These are phyloP conservation scores for Tremellales sp. DNA, from an alignment of 1,284 basidiomycete species.

Conservation along the genomic window DNA sequence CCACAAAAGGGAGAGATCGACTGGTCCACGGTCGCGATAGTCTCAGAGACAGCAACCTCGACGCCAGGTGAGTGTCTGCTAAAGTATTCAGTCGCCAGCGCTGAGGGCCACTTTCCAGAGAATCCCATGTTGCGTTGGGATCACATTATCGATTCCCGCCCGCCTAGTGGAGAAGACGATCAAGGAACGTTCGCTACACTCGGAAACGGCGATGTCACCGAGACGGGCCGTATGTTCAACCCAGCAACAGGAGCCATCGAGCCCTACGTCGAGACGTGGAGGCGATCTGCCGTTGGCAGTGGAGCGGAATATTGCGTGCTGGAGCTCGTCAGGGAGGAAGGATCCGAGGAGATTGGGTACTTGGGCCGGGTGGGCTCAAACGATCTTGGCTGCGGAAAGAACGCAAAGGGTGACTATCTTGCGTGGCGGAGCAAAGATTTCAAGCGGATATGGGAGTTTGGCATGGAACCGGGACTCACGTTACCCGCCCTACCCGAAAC, in stretches of 20 bases:
- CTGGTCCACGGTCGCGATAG: slow-evolving; percentile 24
- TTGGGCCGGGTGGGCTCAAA: too few relatives aligned
- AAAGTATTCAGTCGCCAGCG: too few relatives aligned
- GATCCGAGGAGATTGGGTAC: background rate
- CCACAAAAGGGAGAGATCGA: slow-evolving; percentile 20
- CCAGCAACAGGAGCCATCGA: slow-evolving; percentile 20
- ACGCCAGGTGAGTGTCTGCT: slow-evolving; percentile 16
- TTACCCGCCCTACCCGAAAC: too few relatives aligned
- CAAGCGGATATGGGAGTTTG: too few relatives aligned
- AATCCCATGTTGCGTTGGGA: slow-evolving; percentile 27
- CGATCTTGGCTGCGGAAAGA: too few relatives aligned
- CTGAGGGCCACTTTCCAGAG: too few relatives aligned
- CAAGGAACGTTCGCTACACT: slow-evolving; percentile 26
- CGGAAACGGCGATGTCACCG: slow-evolving; percentile 28
- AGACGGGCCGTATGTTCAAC: slow-evolving; percentile 35
- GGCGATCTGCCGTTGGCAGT: slow-evolving; percentile 5
- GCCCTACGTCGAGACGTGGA: slow-evolving; percentile 34
- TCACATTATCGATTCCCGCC: slow-evolving; percentile 29
- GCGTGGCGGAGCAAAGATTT: too few relatives aligned
- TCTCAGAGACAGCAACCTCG: slow-evolving; percentile 13
- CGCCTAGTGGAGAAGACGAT: slow-evolving; percentile 16
- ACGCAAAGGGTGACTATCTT: too few relatives aligned
- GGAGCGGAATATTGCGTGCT: slow-evolving; percentile 15
- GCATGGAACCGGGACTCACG: too few relatives aligned
- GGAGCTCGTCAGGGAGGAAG: slow-evolving; percentile 1